These are phyloP conservation scores for Fragosphaeria purpurea DNA, from an alignment of 2,329 filamentous ascomycete genomes.

Conservation along the genomic window DNA sequence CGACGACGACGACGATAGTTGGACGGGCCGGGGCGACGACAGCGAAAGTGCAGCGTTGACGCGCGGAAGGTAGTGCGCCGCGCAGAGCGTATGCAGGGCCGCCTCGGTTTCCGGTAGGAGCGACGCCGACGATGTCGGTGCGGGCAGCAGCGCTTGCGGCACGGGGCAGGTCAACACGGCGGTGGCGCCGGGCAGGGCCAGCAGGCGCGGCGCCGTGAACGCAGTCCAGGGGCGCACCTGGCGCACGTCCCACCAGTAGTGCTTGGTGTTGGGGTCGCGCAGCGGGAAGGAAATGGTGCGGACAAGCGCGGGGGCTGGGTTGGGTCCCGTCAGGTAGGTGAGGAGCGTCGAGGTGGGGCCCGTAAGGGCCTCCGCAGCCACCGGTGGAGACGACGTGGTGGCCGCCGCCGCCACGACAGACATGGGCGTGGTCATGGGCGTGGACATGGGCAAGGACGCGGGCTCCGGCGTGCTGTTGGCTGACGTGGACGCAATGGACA, in stretches of 20 bases:
- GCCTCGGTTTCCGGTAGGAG: slow-evolving; percentile 70
- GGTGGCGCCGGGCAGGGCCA: slow-evolving; percentile 61
- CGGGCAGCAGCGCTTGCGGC: slow-evolving; percentile 49
- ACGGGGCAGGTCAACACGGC: slow-evolving; percentile 63
- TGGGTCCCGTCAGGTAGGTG: slow-evolving; percentile 66
- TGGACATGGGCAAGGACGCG: slow-evolving; percentile 55
- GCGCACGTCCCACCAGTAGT: slow-evolving; percentile 95
- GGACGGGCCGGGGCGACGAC: slow-evolving; percentile 57
- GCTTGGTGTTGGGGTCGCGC: slow-evolving; percentile 58
- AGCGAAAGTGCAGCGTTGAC: slow-evolving; percentile 75
- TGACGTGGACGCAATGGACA: slow-evolving; percentile 24
- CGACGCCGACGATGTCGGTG: slow-evolving; percentile 40
- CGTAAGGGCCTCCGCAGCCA: slow-evolving; percentile 64
- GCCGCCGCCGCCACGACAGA: slow-evolving; percentile 65
- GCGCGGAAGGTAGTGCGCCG: slow-evolving; percentile 71
- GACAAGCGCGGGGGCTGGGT: slow-evolving; percentile 74
- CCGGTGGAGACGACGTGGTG: slow-evolving; percentile 38
- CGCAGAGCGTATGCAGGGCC: slow-evolving; percentile 65
- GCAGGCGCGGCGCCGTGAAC: slow-evolving; percentile 65
- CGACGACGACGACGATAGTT: slow-evolving; percentile 22
- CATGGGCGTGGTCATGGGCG: slow-evolving; percentile 64
- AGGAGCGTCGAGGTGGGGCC: slow-evolving; percentile 62
- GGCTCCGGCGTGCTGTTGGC: slow-evolving; percentile 26
- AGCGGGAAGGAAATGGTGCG: slow-evolving; percentile 63
- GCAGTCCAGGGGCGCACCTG: slow-evolving; percentile 74